Evolutionary conservation across 192 early-diverging fungal genomes (phyloP).

Genomic region (Entomortierella chlamydospora): DNA sequence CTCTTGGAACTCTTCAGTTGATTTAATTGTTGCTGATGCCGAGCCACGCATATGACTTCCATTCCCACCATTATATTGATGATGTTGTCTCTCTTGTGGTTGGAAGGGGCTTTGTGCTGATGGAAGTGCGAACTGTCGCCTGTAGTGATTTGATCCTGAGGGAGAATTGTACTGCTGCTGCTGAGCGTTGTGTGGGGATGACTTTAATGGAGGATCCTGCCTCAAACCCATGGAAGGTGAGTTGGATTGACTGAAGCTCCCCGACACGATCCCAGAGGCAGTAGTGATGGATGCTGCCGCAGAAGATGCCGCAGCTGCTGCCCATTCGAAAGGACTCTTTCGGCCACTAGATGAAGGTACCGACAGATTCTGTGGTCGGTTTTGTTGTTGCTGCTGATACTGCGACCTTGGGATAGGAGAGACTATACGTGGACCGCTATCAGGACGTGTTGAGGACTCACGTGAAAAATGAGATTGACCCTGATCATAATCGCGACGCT

Average conservation of each 20-base stretch:
- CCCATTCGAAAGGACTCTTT: constrained; percentile 54
- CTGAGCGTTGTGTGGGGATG: background rate
- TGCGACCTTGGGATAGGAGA: constrained; percentile 2
- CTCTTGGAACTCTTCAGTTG: background rate
- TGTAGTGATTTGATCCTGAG: constrained; percentile 3
- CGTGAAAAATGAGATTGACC: background rate
- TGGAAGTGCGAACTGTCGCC: constrained; percentile 1
- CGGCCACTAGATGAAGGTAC: constrained; percentile 16
- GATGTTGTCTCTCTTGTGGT: constrained; percentile 5
- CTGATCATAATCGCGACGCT: background rate
- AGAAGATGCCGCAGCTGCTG: constrained; percentile 34
- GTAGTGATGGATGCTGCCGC: constrained; percentile 34
- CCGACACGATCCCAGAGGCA: constrained; percentile 39
- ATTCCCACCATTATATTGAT: constrained; percentile 1
- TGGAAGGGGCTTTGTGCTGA: constrained; percentile 1
- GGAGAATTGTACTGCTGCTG: constrained; percentile 12
- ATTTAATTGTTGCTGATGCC: constrained; percentile 5
- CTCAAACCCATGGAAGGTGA: background rate
- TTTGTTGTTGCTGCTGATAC: constrained; percentile 6
- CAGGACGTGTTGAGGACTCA: background rate
- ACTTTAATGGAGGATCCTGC: constrained; percentile 11
- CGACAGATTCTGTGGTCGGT: background rate
- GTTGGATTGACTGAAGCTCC: constrained; percentile 27
- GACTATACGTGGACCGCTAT: background rate
- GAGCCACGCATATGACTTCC: background rate